A percentile compares a stretch with the other conserved stretches of the same genome.
These are phyloP conservation scores for Eucalyptus tenuipes DNA, from an alignment of 345 rosid species.

Conservation along the genomic window DNA sequence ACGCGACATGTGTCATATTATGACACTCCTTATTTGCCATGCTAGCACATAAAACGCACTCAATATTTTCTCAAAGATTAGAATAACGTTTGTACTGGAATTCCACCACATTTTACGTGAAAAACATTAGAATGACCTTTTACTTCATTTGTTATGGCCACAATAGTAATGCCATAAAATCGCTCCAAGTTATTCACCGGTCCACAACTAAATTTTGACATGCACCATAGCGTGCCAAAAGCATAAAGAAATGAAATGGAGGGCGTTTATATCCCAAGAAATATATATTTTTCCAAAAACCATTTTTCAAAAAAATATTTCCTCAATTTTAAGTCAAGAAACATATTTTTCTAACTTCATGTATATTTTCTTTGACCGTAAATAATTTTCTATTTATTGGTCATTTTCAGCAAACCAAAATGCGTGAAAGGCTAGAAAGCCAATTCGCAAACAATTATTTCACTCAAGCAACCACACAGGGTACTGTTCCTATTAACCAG, in stretches of 20 bases:
- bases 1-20: too few relatives aligned
- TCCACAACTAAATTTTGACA: background rate
- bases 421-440: background rate
- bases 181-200: background rate
- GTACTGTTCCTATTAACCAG: background rate
- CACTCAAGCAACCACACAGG: background rate
- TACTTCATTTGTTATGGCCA: background rate
- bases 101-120: background rate
- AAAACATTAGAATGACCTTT: background rate
- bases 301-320: background rate
- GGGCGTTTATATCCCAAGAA: too few relatives aligned
- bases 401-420: background rate
- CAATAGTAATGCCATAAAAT: background rate
- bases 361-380: background rate
- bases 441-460: accelerated
- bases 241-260: background rate
- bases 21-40: too few relatives aligned
- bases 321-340: background rate
- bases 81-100: background rate
- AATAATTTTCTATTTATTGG: background rate
- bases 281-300: background rate
- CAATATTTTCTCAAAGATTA: too few relatives aligned
- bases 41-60: too few relatives aligned
- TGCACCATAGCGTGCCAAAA: too few relatives aligned
- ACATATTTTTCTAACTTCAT: background rate